A percentile compares a stretch with the other conserved stretches of the same genome.
phyloP scores from a whole-genome alignment of 306 rosid genomes.

The Gynostemma pentaphyllum region DNA sequence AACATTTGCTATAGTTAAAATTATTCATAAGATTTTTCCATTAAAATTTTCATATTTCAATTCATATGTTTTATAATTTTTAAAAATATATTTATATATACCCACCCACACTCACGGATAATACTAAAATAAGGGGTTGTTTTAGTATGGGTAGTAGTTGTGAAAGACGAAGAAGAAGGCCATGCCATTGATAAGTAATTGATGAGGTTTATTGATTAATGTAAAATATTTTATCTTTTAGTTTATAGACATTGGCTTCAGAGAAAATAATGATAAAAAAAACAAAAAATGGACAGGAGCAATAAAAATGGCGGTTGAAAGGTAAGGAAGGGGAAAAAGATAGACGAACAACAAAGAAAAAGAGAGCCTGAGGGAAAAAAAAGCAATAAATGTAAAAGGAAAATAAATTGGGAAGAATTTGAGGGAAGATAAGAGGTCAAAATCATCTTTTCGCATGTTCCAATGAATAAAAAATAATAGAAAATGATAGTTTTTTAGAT shows the following conservation, averaged over 20 bases:
- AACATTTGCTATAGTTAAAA: too few species aligned
- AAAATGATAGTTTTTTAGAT: too few species aligned
- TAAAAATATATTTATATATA: too few species aligned
- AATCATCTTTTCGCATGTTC: too few species aligned
- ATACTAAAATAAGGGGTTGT: conserved; percentile 18
- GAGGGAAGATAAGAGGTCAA: not conserved
- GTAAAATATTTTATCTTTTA: conserved; percentile 31
- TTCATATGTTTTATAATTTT: too few species aligned
- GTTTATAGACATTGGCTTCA: conserved; percentile 19
- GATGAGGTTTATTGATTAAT: not conserved
- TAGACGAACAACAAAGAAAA: not conserved
- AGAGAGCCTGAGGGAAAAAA: not conserved
- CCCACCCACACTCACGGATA: too few species aligned
- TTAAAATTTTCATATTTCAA: too few species aligned
- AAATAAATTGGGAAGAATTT: not conserved
- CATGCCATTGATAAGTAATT: conserved; percentile 38
- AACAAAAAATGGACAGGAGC: not conserved
- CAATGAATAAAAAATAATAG: too few species aligned
- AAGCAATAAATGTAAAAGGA: not conserved
- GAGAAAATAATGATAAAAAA: conserved; percentile 9
- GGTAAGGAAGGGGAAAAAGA: too few species aligned
- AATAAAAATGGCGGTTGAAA: conserved; percentile 53
- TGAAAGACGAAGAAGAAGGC: conserved; percentile 19
- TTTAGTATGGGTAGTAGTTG: conserved; percentile 17
- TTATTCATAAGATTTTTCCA: too few species aligned